Percentiles rank a stretch among this genome's conserved stretches.
phyloP scores from a whole-genome alignment of 176 grass and related monocot species.

The Miscanthus lutarioriparius region DNA sequence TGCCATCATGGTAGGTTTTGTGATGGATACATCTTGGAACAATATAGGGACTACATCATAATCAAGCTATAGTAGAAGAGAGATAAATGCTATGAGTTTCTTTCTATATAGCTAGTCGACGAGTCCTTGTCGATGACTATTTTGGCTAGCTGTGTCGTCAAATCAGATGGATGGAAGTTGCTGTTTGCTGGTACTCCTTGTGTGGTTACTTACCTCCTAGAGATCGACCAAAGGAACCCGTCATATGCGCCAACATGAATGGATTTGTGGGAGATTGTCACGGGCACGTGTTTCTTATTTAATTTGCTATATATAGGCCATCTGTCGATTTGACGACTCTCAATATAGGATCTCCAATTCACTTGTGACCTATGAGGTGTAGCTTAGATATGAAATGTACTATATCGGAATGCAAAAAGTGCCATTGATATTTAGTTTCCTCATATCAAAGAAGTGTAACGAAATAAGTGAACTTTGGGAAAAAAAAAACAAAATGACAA shows the following conservation, averaged over 20 bases:
- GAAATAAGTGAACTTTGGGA: neutral
- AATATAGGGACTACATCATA: neutral
- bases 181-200: neutral
- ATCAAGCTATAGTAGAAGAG: neutral
- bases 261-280: neutral
- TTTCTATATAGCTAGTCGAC: neutral
- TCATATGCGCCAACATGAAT: neutral
- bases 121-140: conserved; percentile 36
- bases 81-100: neutral
- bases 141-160: conserved; percentile 21
- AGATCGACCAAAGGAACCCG: conserved; percentile 24
- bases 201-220: conserved; percentile 7
- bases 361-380: neutral
- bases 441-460: too few relatives aligned
- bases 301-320: neutral
- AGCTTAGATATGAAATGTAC: neutral
- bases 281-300: conserved; percentile 34
- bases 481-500: neutral
- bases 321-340: neutral
- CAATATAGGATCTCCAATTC: neutral
- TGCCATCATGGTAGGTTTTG: conserved; percentile 10
- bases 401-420: too few relatives aligned
- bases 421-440: too few relatives aligned
- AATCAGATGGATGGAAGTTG: conserved; percentile 14
- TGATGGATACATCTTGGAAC: neutral